These are phyloP conservation scores for Colletotrichum caudatum DNA, from an alignment of 2,329 filamentous ascomycete genomes.

Conservation along the genomic window DNA sequence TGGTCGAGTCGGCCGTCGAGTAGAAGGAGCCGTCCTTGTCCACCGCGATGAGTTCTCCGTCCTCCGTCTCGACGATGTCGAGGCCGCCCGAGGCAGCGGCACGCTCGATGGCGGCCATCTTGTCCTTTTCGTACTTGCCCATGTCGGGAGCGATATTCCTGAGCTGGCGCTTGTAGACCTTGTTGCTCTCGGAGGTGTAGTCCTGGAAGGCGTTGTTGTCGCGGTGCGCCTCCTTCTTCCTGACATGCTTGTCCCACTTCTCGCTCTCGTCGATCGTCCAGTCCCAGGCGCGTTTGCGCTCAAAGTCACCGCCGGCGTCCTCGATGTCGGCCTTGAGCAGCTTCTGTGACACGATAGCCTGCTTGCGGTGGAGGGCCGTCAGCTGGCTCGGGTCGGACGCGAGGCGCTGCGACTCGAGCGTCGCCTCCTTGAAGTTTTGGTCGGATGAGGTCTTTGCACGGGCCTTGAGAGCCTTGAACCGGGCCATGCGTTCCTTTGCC, in stretches of 20 bases:
- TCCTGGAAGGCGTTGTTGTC: slow-evolving; percentile 93
- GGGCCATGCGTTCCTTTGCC: slow-evolving; percentile 76
- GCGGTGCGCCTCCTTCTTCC: slow-evolving; percentile 83
- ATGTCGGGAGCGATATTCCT: slow-evolving; percentile 80
- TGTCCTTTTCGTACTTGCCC: slow-evolving; percentile 88
- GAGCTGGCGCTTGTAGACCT: slow-evolving; percentile 94
- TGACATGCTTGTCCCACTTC: slow-evolving; percentile 90
- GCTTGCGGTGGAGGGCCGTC: slow-evolving; percentile 83
- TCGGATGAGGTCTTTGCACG: slow-evolving; percentile 79
- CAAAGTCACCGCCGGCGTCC: slow-evolving; percentile 89
- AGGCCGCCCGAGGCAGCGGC: slow-evolving; percentile 87
- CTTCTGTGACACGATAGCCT: slow-evolving; percentile 90
- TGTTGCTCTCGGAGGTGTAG: slow-evolving; percentile 87
- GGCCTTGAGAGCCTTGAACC: slow-evolving; percentile 89
- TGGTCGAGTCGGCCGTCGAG: slow-evolving; percentile 84
- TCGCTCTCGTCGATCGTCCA: slow-evolving; percentile 97
- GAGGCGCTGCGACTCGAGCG: slow-evolving; percentile 83
- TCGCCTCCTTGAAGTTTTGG: slow-evolving; percentile 86
- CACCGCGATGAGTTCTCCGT: slow-evolving; percentile 93
- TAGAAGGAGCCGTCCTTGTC: slow-evolving; percentile 94
- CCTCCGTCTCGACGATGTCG: slow-evolving; percentile 95
- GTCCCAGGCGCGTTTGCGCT: slow-evolving; percentile 98
- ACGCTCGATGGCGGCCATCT: slow-evolving; percentile 84
- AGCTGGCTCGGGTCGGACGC: slow-evolving; percentile 83
- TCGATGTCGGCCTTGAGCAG: slow-evolving; percentile 92